Evolutionary conservation across 768 basidiomycete genomes (phyloP).

Genomic region (Lactarius hatsudake): DNA sequence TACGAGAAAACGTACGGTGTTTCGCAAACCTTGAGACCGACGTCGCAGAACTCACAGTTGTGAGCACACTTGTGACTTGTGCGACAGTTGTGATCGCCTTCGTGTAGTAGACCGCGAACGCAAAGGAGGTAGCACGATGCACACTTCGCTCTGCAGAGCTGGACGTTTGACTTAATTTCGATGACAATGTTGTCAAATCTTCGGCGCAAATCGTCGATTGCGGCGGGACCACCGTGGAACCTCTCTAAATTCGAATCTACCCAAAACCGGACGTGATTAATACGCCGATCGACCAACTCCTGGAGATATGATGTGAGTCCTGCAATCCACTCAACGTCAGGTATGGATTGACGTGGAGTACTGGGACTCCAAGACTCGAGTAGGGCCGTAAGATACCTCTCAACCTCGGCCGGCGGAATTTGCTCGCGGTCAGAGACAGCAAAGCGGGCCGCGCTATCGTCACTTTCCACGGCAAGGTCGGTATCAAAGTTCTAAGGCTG

Average conservation of each 20-base stretch:
- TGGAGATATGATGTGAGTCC: slow-evolving; percentile 41
- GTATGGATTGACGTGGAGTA: slow-evolving; percentile 34
- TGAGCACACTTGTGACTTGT: slow-evolving; percentile 48
- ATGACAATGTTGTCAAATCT: slow-evolving; percentile 42
- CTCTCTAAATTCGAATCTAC: slow-evolving; percentile 45
- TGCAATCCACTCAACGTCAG: slow-evolving; percentile 43
- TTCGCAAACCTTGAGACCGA: slow-evolving; percentile 39
- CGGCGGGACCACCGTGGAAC: slow-evolving; percentile 44
- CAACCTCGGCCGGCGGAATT: slow-evolving; percentile 28
- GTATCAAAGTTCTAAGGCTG: slow-evolving; percentile 49
- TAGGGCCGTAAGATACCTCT: slow-evolving; percentile 29
- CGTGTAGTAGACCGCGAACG: slow-evolving; percentile 44
- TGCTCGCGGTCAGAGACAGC: slow-evolving; percentile 29
- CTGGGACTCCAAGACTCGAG: slow-evolving; percentile 35
- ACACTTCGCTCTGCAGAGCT: slow-evolving; percentile 51
- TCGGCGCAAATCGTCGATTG: slow-evolving; percentile 45
- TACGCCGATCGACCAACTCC: slow-evolving; percentile 40
- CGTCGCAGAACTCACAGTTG: slow-evolving; percentile 44
- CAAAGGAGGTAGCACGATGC: slow-evolving; percentile 47
- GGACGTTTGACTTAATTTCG: slow-evolving; percentile 44
- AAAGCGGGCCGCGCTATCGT: slow-evolving; percentile 40
- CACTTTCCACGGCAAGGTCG: slow-evolving; percentile 38
- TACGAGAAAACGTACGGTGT: slow-evolving; percentile 41
- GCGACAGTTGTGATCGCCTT: slow-evolving; percentile 46
- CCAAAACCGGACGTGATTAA: slow-evolving; percentile 52